Base-by-base conservation (phyloP, 306 rosid species). In the Biancaea sappan region DNA sequence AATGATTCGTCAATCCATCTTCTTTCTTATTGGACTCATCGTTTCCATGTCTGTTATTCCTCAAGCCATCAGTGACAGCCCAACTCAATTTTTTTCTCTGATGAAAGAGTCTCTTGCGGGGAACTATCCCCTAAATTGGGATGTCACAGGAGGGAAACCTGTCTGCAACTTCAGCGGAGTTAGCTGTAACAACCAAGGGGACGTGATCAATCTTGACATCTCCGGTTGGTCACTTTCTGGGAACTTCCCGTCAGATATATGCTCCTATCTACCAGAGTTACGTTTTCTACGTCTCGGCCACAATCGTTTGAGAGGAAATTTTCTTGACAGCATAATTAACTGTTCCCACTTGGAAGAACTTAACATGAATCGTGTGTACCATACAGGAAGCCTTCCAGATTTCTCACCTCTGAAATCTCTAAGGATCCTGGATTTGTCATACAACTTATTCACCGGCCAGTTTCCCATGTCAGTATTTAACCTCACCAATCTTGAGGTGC, bases 391-490 rank as follows among this genome's bases (percentile, higher is more conserved):
- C 14, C 84, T 95, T 28, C 98, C 97, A 9, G 92, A 92, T 75
- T 86, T 95, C 72, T 95, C 97, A 9, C 63, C 84, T 4, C 24
- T 95, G 84, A 87, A 82, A 56, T 68, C 70, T 15, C 88, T 95
- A 0, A 78, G 80, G 54, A 66, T 88, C 40, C 92, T 95, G 41
- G 96, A 92, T 80, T 15, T 95, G 78, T 92, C 99, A 9, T 77
- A 90, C 69, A 95, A 95, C 65, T n/a, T 1, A 32, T 95, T 86
- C 80, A 61, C 48, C 0, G 99, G 98, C 1, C 73, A 79, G 9
- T 95, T 95, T 63, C 99, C 99, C 19, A 46, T 87, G 82, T 92
- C 98, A 10, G 90, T 95, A 1, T 84, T 84, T 66, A 86, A 87
- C 68, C 92, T 95, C n/a, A 86, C 90, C 32, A 64, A 75, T 38